Evolutionary conservation across 495 filamentous ascomycete genomes (phyloP), one percentile per base, ranked within the genome.

Genomic region (Friedmanniomyces simplex): DNA sequence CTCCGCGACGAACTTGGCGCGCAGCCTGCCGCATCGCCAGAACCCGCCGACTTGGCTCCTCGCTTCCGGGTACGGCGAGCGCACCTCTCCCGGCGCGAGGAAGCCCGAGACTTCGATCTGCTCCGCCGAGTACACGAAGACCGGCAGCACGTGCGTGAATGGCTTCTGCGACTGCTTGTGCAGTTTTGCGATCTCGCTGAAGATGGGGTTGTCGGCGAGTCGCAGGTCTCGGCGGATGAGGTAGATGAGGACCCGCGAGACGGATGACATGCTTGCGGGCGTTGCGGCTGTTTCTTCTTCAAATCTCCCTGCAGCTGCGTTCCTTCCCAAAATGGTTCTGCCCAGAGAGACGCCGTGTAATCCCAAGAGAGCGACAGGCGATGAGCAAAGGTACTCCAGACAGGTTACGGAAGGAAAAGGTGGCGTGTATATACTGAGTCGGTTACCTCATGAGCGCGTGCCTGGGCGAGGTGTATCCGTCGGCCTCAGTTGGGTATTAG

Each of bases 101-200:
- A 89, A 82, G 20, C 85, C 86, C 1, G 81, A 83, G n/a, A 85
- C 73, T 62, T 88, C 84, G 26, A 88, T 66, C 60, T 88, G 83
- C 46, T 82, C 69, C 2, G 83, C 78, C 1, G 78, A 73, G 51
- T 88, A 79, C 43, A 85, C 74, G 64, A 82, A 82, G 22, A 89
- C 62, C 0, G 85, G 84, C 0, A 88, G 71, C 0, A 88, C 65
- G 67, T 88, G 81, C 16, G 83, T 85, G 63, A 80, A 82, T 2
- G 74, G 72, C 59, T 76, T 71, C 28, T 78, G 70, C 11, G 66
- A 62, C 37, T 73, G 70, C 41, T 61, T 48, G 36, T 59, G 61
- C 0, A 72, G 55, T 25, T 69, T 74, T 37, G 70, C 67, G 26
- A 85, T 66, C 28, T 77, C 72, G 65, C 81, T 68, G 14, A 87